These are phyloP conservation scores for Globisporangium paddicum DNA, from an alignment of 352 stramenopile species.

Conservation along the genomic window DNA sequence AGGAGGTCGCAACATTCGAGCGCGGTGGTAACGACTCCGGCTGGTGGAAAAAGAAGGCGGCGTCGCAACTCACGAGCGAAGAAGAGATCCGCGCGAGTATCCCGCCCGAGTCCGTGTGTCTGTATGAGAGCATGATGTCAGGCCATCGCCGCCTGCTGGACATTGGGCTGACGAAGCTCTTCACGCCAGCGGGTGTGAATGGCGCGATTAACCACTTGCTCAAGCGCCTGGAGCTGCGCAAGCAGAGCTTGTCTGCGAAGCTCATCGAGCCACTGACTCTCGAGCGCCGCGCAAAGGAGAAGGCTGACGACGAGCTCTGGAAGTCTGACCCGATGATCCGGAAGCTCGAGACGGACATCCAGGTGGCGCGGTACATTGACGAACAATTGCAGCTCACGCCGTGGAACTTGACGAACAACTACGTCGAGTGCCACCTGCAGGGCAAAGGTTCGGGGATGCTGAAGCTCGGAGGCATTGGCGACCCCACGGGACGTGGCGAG, in stretches of 20 bases:
- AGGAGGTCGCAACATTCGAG: constrained; percentile 83
- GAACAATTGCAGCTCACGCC: constrained; percentile 75
- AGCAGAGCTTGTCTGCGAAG: constrained; percentile 41
- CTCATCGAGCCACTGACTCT: constrained; percentile 51
- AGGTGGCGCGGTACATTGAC: constrained; percentile 78
- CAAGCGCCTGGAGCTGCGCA: constrained; percentile 66
- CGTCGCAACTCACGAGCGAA: constrained; percentile 57
- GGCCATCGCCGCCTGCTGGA: constrained; percentile 74
- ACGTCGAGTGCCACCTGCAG: constrained; percentile 82
- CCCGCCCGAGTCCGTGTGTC: constrained; percentile 71
- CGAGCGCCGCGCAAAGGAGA: constrained; percentile 48
- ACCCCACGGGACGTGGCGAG: constrained; percentile 77
- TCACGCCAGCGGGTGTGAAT: constrained; percentile 71
- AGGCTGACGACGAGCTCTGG: constrained; percentile 63
- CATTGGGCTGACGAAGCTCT: constrained; percentile 76
- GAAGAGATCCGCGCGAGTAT: constrained; percentile 76
- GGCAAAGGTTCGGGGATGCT: constrained; percentile 84
- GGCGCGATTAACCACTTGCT: constrained; percentile 67
- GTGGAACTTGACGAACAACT: constrained; percentile 85
- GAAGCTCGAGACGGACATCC: constrained; percentile 76
- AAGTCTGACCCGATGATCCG: constrained; percentile 62
- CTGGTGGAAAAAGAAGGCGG: constrained; percentile 81
- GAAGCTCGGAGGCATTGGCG: constrained; percentile 70
- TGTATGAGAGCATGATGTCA: constrained; percentile 88
- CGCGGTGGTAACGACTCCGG: constrained; percentile 76